These are phyloP conservation scores for Zelopaecilomyces penicillatus DNA, from an alignment of 2,329 filamentous ascomycete species.

Conservation along the genomic window DNA sequence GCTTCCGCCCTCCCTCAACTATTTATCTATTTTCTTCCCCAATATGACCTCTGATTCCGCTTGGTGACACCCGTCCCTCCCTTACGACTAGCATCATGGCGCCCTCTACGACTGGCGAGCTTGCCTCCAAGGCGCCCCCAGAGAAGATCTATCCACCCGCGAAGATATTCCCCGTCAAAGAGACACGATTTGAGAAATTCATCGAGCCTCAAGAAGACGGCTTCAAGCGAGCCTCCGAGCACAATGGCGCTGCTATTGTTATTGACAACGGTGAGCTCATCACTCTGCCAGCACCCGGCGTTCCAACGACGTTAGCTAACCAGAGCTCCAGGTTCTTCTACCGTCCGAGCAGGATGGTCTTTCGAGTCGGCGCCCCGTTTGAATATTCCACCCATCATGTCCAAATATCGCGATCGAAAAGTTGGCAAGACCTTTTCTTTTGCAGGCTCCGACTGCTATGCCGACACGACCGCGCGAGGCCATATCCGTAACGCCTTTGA, in stretches of 20 bases:
- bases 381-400: constrained; percentile 79
- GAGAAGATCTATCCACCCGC: constrained; percentile 42
- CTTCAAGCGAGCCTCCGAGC: constrained; percentile 57
- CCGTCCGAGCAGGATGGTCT: constrained; percentile 90
- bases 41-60: constrained; percentile 6
- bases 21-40: not conserved
- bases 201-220: constrained; percentile 54
- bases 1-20: constrained; percentile 2
- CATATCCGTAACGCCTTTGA: constrained; percentile 91
- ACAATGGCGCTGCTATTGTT: constrained; percentile 68
- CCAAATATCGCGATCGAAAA: constrained; percentile 92
- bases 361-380: constrained; percentile 79
- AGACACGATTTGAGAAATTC: constrained; percentile 51
- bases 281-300: not conserved
- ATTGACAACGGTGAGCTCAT: constrained; percentile 80
- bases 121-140: constrained; percentile 25
- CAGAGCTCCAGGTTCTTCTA: constrained; percentile 60
- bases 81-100: constrained; percentile 32
- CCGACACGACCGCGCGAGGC: constrained; percentile 84
- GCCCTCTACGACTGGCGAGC: constrained; percentile 43
- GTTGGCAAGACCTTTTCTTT: constrained; percentile 86
- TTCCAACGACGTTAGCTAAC: constrained; percentile 10
- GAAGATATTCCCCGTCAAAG: constrained; percentile 52
- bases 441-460: constrained; percentile 85
- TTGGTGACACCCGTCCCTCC: constrained; percentile 3